These are phyloP conservation scores for Rhodotorula diobovata DNA, from an alignment of 768 basidiomycete genomes.

Conservation along the genomic window DNA sequence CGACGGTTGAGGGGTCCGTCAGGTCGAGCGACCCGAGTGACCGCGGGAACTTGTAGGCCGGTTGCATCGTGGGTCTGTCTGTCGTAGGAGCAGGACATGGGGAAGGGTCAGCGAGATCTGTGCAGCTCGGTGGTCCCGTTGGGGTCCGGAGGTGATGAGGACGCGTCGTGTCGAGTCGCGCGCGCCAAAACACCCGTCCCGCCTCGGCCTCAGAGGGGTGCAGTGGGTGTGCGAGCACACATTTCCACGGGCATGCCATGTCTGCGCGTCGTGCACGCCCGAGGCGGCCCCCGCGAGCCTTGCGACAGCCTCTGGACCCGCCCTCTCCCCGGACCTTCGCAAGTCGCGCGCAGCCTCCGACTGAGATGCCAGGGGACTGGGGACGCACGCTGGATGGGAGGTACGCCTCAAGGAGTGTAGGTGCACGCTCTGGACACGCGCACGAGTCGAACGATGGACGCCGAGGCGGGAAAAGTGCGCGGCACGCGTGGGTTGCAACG, in stretches of 20 bases:
- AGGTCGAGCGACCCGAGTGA: constrained; percentile 21
- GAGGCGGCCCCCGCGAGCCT: too few relatives aligned
- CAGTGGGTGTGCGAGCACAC: too few relatives aligned
- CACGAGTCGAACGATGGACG: neutral
- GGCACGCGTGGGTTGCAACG: neutral
- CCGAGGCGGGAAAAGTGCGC: too few relatives aligned
- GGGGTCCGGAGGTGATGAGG: neutral
- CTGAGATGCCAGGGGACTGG: too few relatives aligned
- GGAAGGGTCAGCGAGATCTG: neutral
- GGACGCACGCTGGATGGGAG: neutral
- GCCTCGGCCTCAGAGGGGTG: neutral
- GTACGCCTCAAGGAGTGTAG: neutral
- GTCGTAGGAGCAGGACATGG: neutral
- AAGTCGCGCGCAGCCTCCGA: neutral
- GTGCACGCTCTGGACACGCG: neutral
- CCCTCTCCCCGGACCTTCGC: neutral
- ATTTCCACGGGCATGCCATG: too few relatives aligned
- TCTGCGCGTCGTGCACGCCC: neutral
- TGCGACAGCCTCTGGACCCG: neutral
- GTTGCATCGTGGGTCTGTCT: neutral
- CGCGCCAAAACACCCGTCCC: neutral
- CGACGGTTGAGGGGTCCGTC: constrained; percentile 2
- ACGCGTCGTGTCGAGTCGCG: neutral
- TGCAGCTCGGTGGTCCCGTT: too few relatives aligned
- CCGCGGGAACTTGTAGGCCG: constrained; percentile 5